Evolutionary conservation across 1,139 yeast genomes (phyloP).

Genomic region (Hanseniaspora gamundiae): DNA sequence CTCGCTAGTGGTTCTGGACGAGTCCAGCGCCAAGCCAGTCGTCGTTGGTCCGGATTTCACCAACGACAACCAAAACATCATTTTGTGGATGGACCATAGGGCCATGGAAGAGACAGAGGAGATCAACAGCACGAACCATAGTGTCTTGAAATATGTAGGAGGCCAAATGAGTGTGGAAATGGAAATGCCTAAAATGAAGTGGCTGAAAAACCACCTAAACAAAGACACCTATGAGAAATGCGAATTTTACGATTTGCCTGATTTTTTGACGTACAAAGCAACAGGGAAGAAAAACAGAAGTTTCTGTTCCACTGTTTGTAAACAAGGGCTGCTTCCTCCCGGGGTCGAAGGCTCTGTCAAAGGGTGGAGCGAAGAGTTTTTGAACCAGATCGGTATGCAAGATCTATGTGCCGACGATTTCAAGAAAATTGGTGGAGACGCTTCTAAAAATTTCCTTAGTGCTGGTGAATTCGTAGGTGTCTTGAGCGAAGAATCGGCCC

Average conservation of each 20-base stretch:
- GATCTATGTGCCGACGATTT: constrained; percentile 73
- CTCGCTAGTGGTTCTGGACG: constrained; percentile 72
- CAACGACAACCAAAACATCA: constrained; percentile 64
- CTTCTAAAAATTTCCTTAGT: constrained; percentile 53
- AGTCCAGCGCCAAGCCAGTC: constrained; percentile 53
- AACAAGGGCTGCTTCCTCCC: constrained; percentile 86
- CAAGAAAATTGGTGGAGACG: constrained; percentile 72
- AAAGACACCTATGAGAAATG: constrained; percentile 44
- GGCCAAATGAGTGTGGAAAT: constrained; percentile 96
- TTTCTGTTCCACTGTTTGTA: constrained; percentile 83
- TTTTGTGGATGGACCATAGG: constrained; percentile 97
- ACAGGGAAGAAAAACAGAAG: constrained; percentile 81
- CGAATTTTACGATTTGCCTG: constrained; percentile 87
- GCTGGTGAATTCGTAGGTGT: constrained; percentile 87
- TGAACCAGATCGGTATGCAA: constrained; percentile 52
- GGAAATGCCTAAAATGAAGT: constrained; percentile 94
- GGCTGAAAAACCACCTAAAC: constrained; percentile 85
- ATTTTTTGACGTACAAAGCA: constrained; percentile 80
- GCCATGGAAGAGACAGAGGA: constrained; percentile 76
- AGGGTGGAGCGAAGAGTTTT: constrained; percentile 84
- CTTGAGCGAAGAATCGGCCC: constrained; percentile 56
- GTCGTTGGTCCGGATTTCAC: constrained; percentile 88
- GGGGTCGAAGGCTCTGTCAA: constrained; percentile 78
- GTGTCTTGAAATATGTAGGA: constrained; percentile 80
- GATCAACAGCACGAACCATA: constrained; percentile 72